Conservation (phyloP, 75 land plant genomes). For the Sequoiadendron giganteum region DNA sequence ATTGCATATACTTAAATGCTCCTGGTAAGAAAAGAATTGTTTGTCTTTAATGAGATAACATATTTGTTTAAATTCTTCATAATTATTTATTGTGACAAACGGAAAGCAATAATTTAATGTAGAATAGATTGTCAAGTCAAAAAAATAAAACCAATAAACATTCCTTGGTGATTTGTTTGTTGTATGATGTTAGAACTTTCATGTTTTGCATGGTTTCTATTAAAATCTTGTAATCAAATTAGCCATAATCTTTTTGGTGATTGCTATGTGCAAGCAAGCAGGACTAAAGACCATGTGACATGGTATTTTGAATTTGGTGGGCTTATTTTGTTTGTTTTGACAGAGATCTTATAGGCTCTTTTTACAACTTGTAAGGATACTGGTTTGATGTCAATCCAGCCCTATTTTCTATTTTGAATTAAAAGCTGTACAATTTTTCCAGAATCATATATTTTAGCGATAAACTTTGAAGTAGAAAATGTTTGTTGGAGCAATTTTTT, state of each 20-base stretch:
- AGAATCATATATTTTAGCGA: neutral
- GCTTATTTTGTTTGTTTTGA: neutral
- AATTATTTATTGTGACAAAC: neutral
- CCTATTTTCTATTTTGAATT: neutral
- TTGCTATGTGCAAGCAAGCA: neutral
- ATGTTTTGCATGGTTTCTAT: neutral
- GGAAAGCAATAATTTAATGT: neutral
- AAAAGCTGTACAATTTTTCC: neutral
- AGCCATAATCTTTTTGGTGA: neutral
- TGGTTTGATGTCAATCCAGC: neutral
- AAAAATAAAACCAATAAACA: neutral
- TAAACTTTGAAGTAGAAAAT: neutral
- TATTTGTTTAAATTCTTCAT: neutral
- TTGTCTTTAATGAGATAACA: neutral
- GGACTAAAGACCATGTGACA: neutral
- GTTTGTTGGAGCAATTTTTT: too few relatives aligned
- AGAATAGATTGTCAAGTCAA: neutral
- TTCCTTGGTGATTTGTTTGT: neutral
- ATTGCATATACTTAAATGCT: neutral
- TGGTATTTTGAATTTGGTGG: neutral
- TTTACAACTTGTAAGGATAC: neutral
- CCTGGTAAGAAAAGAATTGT: neutral
- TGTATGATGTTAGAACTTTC: neutral
- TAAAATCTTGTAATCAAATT: neutral
- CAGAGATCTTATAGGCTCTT: neutral